Evolutionary conservation across 257 asterid genomes (phyloP).

Genomic region (Leptodermis oblonga): DNA sequence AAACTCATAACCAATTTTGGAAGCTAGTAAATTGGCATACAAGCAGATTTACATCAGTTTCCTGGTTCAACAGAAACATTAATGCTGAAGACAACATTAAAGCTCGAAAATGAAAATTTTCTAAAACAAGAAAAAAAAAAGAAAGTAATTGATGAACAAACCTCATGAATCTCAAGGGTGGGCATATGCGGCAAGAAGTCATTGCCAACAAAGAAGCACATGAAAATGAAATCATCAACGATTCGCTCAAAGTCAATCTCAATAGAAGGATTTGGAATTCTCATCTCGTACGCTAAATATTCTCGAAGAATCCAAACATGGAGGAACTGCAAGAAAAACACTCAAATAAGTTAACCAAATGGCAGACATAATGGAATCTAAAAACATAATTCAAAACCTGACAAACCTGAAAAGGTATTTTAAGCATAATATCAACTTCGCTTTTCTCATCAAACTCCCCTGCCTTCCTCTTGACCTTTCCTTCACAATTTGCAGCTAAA

Average conservation of each 20-base stretch:
- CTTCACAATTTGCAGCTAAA: constrained; percentile 84
- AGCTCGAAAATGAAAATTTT: not conserved
- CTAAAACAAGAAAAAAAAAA: not conserved
- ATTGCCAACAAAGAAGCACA: constrained; percentile 96
- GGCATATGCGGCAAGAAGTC: constrained; percentile 99
- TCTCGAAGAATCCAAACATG: constrained; percentile 95
- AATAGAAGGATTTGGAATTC: constrained; percentile 78
- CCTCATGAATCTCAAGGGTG: constrained; percentile 99
- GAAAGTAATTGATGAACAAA: constrained; percentile 25
- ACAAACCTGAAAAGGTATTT: constrained; percentile 87
- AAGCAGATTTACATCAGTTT: not conserved
- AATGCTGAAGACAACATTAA: not conserved
- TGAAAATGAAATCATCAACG: constrained; percentile 87
- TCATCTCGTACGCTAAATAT: constrained; percentile 87
- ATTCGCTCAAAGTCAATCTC: constrained; percentile 80
- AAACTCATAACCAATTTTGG: not conserved
- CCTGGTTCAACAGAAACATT: not conserved
- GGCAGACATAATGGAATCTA: not conserved
- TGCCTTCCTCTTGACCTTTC: constrained; percentile 91
- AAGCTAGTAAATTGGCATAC: not conserved
- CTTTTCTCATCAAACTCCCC: constrained; percentile 98
- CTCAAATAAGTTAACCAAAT: not conserved
- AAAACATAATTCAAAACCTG: not conserved
- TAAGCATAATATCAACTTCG: constrained; percentile 63
- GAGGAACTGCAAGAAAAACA: constrained; percentile 60